Evolutionary conservation across 306 rosid genomes (phyloP), one percentile per base, ranked within the genome.

Genomic region (Fragaria vesca): DNA sequence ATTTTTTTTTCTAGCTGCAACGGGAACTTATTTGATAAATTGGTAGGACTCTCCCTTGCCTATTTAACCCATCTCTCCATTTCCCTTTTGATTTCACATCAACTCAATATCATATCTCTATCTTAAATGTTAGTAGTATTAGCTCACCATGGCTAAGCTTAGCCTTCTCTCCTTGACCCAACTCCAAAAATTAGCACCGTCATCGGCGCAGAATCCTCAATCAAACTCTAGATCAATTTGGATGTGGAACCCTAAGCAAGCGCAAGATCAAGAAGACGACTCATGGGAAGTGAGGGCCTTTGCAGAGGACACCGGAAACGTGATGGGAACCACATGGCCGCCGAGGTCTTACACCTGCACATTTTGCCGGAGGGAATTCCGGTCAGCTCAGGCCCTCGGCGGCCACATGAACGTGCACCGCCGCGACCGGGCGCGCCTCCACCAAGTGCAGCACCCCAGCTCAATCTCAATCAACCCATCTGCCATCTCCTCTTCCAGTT

Each of bases 361-460:
- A 70, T 94, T 85, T 75, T 94, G 98, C 45, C 55, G 93, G 68
- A 73, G 97, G 75, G 98, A 94, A 83, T 94, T 92, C 80, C 86
- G 95, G 4, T 94, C 97, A 0, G 97, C 98, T 8, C 98, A 94
- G 79, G 98, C 98, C 58, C 97, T 94, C 3, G 98, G 98, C 1
- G 97, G 98, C 76, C 98, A 94, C 83, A 94, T 94, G 98, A 94
- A 94, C 45, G 98, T 94, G 70, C 98, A 94, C 89, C 98, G 98
- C 85, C 95, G 97, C 0, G 98, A 94, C 92, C 94, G 98, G 0
- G 98, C 97, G 0, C 93, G 95, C 7, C 98, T 94, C 80, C 92
- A 89, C 82, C 97, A 87, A 63, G 40, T 81, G 1, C 85, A 77
- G 0, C 88, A 78, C 13, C 80, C 80, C 50, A 67, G 69, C 61